Conservation (phyloP, 192 early-diverging fungal genomes). For the Gonapodya prolifera region DNA sequence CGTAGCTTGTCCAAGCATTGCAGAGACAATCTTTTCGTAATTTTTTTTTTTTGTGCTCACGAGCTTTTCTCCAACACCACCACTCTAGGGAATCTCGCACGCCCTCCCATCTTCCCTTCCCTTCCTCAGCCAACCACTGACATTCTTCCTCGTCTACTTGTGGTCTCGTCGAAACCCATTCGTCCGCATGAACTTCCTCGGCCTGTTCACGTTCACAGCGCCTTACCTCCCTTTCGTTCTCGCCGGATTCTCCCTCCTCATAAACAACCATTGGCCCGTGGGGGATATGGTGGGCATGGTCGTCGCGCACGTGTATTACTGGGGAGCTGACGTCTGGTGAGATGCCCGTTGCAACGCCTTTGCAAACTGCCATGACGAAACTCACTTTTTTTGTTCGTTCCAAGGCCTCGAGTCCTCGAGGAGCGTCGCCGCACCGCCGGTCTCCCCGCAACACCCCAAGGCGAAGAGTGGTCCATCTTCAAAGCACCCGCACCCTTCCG, state of each 20-base stretch:
- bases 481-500: background rate
- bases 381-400: background rate
- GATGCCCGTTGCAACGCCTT: too few species aligned
- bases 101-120: slow-evolving; percentile 34
- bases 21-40: background rate
- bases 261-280: slow-evolving; percentile 62
- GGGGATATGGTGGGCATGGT: slow-evolving; percentile 72
- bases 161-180: slow-evolving; percentile 96
- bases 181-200: slow-evolving; percentile 75
- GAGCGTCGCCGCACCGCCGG: background rate
- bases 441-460: background rate
- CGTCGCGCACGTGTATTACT: slow-evolving; percentile 91
- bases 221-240: slow-evolving; percentile 87
- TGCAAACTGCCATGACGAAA: too few species aligned
- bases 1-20: background rate
- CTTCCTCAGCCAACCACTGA: slow-evolving; percentile 72
- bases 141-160: slow-evolving; percentile 80
- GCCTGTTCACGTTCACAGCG: slow-evolving; percentile 81
- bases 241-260: slow-evolving; percentile 70
- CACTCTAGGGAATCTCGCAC: slow-evolving; percentile 19
- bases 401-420: background rate
- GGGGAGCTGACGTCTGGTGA: slow-evolving; percentile 74
- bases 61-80: background rate
- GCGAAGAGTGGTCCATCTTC: background rate
- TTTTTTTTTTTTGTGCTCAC: background rate